Conservation (phyloP, 805 yeast genomes). For the Candida qinlingensis region DNA sequence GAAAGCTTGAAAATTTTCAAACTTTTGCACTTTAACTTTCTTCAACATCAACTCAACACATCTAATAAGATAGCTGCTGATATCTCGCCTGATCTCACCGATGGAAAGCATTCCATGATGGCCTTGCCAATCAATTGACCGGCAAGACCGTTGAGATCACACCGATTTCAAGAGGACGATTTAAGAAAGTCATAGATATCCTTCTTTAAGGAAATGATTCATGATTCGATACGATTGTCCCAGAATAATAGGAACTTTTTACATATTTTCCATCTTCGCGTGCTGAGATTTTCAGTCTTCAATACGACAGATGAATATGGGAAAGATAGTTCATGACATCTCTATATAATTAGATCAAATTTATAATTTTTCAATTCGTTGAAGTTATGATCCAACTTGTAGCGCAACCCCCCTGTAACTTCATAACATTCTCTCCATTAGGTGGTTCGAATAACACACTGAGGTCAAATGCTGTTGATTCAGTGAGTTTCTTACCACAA, state of each 20-base stretch:
- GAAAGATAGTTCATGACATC: conserved; percentile 74
- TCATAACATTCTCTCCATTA: conserved; percentile 22
- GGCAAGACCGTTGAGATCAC: background rate
- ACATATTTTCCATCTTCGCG: conserved; percentile 78
- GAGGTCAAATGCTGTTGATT: conserved; percentile 27
- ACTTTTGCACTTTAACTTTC: background rate
- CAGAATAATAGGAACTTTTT: conserved; percentile 50
- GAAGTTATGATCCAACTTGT: conserved; percentile 53
- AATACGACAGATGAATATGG: conserved; percentile 64
- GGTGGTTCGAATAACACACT: conserved; percentile 34
- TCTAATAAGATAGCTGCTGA: no score
- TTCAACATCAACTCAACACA: no score
- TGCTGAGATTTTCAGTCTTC: conserved; percentile 18
- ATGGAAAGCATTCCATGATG: conserved; percentile 1
- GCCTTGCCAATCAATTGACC: background rate
- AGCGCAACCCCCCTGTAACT: conserved; percentile 60
- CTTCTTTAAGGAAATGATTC: conserved; percentile 12
- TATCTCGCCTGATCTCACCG: background rate
- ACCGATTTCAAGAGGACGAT: conserved; percentile 4
- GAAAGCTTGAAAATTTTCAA: conserved; percentile 2
- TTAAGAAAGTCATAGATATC: conserved; percentile 17
- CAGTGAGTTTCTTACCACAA: conserved; percentile 48
- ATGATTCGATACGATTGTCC: conserved; percentile 57
- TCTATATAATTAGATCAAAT: conserved; percentile 1
- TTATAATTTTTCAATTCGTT: conserved; percentile 1